Percentiles rank a stretch among this genome's conserved stretches.
phyloP scores from a whole-genome alignment of 1,284 basidiomycete genomes.

The Puccinia novopanici region DNA sequence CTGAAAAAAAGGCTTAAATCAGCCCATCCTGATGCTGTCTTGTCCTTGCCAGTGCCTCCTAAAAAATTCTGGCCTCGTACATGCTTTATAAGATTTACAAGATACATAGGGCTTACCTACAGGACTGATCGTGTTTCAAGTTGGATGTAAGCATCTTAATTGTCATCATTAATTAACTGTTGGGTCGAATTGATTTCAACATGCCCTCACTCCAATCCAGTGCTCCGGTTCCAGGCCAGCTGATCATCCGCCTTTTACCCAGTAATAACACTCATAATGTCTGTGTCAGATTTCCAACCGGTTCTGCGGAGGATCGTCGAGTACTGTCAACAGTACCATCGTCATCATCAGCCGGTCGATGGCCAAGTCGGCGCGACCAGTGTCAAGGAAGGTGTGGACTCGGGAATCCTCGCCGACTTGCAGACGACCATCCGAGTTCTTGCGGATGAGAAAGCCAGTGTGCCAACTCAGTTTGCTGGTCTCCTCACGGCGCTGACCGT shows the following conservation, averaged over 20 bases:
- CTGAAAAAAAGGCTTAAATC: too few species aligned
- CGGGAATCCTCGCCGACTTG: conserved; percentile 15
- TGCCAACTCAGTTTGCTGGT: conserved; percentile 55
- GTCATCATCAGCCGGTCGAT: not conserved
- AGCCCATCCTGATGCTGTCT: too few species aligned
- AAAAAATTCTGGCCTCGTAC: too few species aligned
- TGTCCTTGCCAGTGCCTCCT: too few species aligned
- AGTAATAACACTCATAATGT: not conserved
- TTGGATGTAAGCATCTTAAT: too few species aligned
- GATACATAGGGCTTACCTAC: too few species aligned
- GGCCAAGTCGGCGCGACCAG: not conserved
- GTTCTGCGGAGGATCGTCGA: conserved; percentile 34
- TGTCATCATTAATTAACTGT: too few species aligned
- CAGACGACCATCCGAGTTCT: conserved; percentile 7
- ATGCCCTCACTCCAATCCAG: not conserved
- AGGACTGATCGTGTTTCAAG: too few species aligned
- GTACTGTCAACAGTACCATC: conserved; percentile 33
- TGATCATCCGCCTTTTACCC: not conserved
- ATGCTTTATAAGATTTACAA: too few species aligned
- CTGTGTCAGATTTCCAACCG: conserved; percentile 15
- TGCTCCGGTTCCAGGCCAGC: not conserved
- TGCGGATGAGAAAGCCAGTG: conserved; percentile 4
- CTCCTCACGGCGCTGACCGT: conserved; percentile 56
- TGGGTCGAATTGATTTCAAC: too few species aligned
- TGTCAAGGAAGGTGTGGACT: not conserved